Evolutionary conservation across 768 basidiomycete species (phyloP), one percentile per base, ranked within the genome.

Genomic region (Lactarius indigo): DNA sequence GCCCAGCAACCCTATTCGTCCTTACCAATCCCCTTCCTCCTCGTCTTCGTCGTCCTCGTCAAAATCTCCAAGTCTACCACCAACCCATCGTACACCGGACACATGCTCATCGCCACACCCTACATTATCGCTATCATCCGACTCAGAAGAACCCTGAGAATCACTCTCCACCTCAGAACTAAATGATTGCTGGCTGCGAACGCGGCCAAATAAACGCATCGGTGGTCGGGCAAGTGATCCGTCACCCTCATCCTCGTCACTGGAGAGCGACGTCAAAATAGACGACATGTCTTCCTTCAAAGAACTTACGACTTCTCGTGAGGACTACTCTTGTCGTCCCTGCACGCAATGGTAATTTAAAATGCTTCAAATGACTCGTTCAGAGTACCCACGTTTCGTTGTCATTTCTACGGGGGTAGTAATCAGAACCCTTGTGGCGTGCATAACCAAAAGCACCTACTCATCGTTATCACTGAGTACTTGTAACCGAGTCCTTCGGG

Each of bases 251-350:
- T 55, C 52, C 37, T 52, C 62, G 18, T 62, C 59, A 10, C 20
- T 17, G 33, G 13, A 17, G 3, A 37, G 35, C 4, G 18, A 50
- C 33, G 39, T 41, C 28, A 7, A 30, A 23, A 39, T 44, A 67
- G 23, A 44, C 10, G 10, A n/a, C 2, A 2, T 26, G 3, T 18
- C 13, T 9, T 41, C 10, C 23, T 28, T 41, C 28, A 47, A 35
- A n/a, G 9, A 30, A 66, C 65, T 58, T 66, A 66, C 65, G 61
- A 66, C n/a, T 63, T 13, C 35, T 35, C 54, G 17, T 37, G 42
- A 23, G 26, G n/a, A 17, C 35, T 28, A 23, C 26, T 2, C 13
- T 17, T 47, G 39, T 59, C 33, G 23, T 67, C 52, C 50, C 61
- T 67, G 52, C 13, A 37, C 4, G 28, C 2, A 52, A 59, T 18